Conservation (phyloP, 2,329 filamentous ascomycete genomes). For the Aspergillus puulaauensis region DNA sequence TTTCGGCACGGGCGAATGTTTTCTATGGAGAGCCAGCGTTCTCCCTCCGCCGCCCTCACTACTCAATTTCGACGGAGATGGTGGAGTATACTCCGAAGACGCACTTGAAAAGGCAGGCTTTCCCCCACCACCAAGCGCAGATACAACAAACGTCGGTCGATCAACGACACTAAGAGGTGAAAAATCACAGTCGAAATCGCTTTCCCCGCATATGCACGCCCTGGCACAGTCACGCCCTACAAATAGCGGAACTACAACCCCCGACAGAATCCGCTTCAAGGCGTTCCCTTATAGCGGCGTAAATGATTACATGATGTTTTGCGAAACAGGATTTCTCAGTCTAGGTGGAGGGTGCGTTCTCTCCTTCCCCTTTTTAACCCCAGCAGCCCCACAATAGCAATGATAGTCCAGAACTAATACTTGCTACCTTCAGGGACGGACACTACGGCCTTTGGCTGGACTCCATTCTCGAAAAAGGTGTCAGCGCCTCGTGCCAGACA, state of each 20-base stretch:
- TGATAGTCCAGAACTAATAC: background rate
- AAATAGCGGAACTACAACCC: conserved; percentile 54
- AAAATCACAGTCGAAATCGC: conserved; percentile 27
- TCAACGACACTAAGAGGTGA: conserved; percentile 58
- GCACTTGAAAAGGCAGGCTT: conserved; percentile 55
- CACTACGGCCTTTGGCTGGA: conserved; percentile 94
- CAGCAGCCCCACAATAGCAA: background rate
- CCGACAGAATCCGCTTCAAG: conserved; percentile 86
- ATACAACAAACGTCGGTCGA: conserved; percentile 61
- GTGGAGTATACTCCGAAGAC: conserved; percentile 30
- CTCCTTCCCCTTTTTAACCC: background rate
- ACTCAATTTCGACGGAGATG: conserved; percentile 10
- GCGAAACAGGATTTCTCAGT: conserved; percentile 79
- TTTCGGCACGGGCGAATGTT: conserved; percentile 96
- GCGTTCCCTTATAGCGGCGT: conserved; percentile 94
- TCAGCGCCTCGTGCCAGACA: conserved; percentile 81
- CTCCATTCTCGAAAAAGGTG: conserved; percentile 76
- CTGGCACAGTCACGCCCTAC: conserved; percentile 5
- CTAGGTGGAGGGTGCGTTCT: conserved; percentile 70
- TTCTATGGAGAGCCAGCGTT: conserved; percentile 76
- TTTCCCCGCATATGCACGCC: conserved; percentile 19
- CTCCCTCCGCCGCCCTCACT: conserved; percentile 45
- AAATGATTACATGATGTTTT: conserved; percentile 96
- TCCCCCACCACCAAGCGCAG: conserved; percentile 68
- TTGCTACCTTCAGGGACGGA: conserved; percentile 57